Evolutionary conservation across 1,284 basidiomycete species (phyloP).

Genomic region (Rhodofomes roseus): DNA sequence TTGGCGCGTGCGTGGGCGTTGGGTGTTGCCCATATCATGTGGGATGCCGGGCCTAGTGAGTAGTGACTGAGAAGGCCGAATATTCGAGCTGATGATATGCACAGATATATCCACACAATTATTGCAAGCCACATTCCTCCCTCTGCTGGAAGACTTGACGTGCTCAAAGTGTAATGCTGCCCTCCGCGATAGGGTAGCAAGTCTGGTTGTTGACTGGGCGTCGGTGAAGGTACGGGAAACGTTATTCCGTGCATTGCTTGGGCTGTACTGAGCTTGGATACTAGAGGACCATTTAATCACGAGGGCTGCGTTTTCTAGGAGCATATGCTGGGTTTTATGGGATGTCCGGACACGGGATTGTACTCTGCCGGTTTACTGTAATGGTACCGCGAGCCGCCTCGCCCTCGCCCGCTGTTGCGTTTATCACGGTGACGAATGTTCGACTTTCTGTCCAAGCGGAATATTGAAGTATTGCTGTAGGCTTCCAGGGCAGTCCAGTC

Average conservation of each 20-base stretch:
- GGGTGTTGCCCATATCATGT: conserved; percentile 28
- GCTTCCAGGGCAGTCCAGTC: no score
- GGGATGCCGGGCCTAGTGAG: conserved; percentile 29
- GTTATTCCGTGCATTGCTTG: neutral
- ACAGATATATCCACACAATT: neutral
- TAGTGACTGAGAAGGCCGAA: neutral
- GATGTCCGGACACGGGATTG: no score
- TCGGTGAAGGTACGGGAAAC: neutral
- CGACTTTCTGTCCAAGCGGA: no score
- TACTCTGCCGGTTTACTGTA: no score
- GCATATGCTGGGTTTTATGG: no score
- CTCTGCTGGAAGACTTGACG: neutral
- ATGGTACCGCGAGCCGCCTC: no score
- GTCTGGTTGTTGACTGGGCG: neutral
- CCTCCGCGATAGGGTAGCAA: neutral
- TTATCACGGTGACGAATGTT: no score
- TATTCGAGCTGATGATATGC: neutral
- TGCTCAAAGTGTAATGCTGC: neutral
- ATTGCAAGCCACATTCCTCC: neutral
- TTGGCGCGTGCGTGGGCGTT: conserved; percentile 29
- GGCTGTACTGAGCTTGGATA: neutral
- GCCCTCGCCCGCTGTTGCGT: no score
- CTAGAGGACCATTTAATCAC: neutral
- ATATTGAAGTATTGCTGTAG: no score
- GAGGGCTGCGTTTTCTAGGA: no score